Evolutionary conservation across 345 rosid genomes (phyloP), one percentile per base, ranked within the genome.

Genomic region (Gossypium sturtianum): DNA sequence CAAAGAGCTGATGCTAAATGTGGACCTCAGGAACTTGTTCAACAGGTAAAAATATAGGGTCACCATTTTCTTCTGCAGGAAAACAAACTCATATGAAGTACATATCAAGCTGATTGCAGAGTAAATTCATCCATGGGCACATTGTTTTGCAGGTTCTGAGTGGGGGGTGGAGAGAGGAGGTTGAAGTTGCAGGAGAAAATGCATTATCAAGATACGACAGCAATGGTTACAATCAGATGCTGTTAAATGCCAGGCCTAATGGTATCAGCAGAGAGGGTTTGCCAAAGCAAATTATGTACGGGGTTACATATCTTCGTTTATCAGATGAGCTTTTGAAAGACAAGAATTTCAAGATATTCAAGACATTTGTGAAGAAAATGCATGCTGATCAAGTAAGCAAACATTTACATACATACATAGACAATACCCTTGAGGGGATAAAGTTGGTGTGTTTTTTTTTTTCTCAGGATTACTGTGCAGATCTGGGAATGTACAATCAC

Each of bases 131-230:
- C 66, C 25, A 60, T 38, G 75, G 75, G 72, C n/a, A 20, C 58
- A 66, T 51, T 57, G 19, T 29, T 72, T 16, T 75, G 75, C 85
- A 93, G 98, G 98, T 89, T 63, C 70, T 93, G 81, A 90, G 93
- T 78, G 86, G 82, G 52, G 83, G 88, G n/a, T 90, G 97, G 97
- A 90, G 80, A 70, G 94, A 89, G 84, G 80, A 85, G 17, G 74
- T 90, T 71, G 87, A 85, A 78, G 96, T 91, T 63, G 97, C 94
- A 2, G 97, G 98, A 53, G 97, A 93, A 84, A 91, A 93, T 69
- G 96, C 92, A 66, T 84, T 94, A 44, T 47, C 91, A 49, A 90
- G 90, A 78, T 90, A 86, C 70, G 98, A 90, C 70, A 73, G 85
- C 47, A 65, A 80, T 23, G 96, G 77, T 70, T 93, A 91, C 77